Evolutionary conservation across 768 basidiomycete genomes (phyloP).

Genomic region (Trametes cubensis): DNA sequence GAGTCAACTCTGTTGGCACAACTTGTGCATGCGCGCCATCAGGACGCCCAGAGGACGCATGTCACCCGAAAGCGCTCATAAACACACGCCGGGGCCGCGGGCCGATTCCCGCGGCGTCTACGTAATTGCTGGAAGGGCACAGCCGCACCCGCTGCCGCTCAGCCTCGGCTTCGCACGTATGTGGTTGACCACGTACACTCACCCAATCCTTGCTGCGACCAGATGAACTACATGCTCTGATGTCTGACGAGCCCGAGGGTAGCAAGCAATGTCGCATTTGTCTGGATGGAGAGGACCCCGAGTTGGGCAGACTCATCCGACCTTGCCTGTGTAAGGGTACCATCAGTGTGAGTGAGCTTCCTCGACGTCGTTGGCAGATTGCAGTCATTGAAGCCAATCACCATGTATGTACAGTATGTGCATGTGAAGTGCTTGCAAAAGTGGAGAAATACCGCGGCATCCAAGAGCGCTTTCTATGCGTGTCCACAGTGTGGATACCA

Average conservation of each 20-base stretch:
- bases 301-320: slow-evolving; percentile 76
- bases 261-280: slow-evolving; percentile 86
- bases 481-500: slow-evolving; percentile 81
- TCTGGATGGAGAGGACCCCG: slow-evolving; percentile 65
- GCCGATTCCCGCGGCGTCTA: no score
- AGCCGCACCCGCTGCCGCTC: no score
- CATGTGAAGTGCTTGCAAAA: slow-evolving; percentile 77
- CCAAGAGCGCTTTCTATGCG: slow-evolving; percentile 71
- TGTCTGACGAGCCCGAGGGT: slow-evolving; percentile 16
- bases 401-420: slow-evolving; percentile 70
- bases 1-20: accelerated
- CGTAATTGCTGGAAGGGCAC: neutral
- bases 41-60: no score
- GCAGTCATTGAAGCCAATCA: slow-evolving; percentile 17
- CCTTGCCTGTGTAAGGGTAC: slow-evolving; percentile 82
- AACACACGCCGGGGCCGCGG: no score
- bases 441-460: slow-evolving; percentile 68
- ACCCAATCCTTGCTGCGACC: neutral
- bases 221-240: neutral
- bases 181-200: neutral
- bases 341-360: slow-evolving; percentile 54
- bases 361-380: neutral
- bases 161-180: neutral
- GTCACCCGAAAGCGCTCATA: no score
- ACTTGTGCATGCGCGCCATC: no score